A percentile compares a stretch with the other conserved stretches of the same genome.
Conservation (phyloP, 73 alveolate species). For the Tetrahymena malaccensis region DNA sequence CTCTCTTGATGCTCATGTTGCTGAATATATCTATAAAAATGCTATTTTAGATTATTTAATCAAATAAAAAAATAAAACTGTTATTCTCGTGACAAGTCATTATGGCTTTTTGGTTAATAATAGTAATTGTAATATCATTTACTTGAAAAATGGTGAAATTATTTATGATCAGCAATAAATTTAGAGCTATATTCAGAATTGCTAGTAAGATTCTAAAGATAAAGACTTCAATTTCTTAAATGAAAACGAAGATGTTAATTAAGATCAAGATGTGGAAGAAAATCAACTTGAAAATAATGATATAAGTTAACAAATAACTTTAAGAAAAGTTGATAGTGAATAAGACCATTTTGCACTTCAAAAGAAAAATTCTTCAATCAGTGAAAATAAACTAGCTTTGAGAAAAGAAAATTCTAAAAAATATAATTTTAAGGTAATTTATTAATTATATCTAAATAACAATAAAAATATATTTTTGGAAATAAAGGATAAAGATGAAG, state of each 20-base stretch:
- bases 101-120: conserved; percentile 7
- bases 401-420: too few species aligned
- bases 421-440: not conserved
- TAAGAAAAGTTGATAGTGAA: too few species aligned
- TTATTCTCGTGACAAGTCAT: conserved; percentile 58
- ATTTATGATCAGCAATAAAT: conserved; percentile 41
- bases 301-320: too few species aligned
- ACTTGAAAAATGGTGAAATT: conserved; percentile 6
- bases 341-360: too few species aligned
- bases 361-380: too few species aligned
- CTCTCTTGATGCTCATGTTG: conserved; percentile 74
- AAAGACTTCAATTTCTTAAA: not conserved
- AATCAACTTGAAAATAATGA: too few species aligned
- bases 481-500: not conserved
- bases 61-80: conserved; percentile 49
- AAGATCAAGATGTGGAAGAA: conserved; percentile 3
- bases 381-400: too few species aligned
- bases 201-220: not conserved
- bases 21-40: conserved; percentile 53
- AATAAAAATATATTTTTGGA: not conserved
- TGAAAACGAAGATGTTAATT: not conserved
- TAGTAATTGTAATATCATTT: conserved; percentile 5
- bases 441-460: not conserved
- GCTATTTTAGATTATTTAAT: conserved; percentile 53
- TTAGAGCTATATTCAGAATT: conserved; percentile 55